These are phyloP conservation scores for Spathaspora arborariae DNA, from an alignment of 805 yeast genomes.

Conservation along the genomic window DNA sequence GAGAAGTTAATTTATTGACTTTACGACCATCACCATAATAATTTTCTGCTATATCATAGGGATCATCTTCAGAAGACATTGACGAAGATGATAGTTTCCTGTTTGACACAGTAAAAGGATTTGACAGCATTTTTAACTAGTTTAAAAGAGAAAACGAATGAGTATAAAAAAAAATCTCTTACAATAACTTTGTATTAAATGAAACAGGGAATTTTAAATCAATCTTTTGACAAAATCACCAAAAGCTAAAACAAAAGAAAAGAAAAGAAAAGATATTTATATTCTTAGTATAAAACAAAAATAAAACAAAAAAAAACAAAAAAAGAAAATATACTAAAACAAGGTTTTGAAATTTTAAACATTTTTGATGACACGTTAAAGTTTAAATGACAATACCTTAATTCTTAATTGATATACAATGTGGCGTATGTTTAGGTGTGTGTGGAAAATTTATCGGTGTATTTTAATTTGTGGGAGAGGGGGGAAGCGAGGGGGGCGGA, in stretches of 20 bases:
- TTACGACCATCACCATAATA: constrained; percentile 60
- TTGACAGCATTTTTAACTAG: background rate
- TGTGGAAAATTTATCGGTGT: background rate
- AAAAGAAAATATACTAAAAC: too few species aligned
- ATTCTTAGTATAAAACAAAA: too few species aligned
- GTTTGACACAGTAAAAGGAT: constrained; percentile 11
- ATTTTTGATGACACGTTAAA: background rate
- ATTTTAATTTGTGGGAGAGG: too few species aligned
- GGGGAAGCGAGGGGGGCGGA: too few species aligned
- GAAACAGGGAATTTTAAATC: background rate
- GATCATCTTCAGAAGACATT: constrained; percentile 49
- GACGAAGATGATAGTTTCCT: constrained; percentile 32
- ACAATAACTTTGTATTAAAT: too few species aligned
- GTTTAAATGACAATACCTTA: too few species aligned
- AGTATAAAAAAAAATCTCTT: too few species aligned
- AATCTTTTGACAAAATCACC: too few species aligned
- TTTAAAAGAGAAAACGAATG: background rate
- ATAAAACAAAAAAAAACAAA: too few species aligned
- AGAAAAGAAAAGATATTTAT: too few species aligned
- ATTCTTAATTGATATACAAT: background rate
- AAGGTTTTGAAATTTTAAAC: too few species aligned
- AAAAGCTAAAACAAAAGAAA: too few species aligned
- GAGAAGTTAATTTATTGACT: constrained; percentile 30
- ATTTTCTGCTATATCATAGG: constrained; percentile 62
- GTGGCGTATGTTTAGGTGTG: background rate